phyloP scores from a whole-genome alignment of 129 eudicot genomes.

The Flaveria brownii region DNA sequence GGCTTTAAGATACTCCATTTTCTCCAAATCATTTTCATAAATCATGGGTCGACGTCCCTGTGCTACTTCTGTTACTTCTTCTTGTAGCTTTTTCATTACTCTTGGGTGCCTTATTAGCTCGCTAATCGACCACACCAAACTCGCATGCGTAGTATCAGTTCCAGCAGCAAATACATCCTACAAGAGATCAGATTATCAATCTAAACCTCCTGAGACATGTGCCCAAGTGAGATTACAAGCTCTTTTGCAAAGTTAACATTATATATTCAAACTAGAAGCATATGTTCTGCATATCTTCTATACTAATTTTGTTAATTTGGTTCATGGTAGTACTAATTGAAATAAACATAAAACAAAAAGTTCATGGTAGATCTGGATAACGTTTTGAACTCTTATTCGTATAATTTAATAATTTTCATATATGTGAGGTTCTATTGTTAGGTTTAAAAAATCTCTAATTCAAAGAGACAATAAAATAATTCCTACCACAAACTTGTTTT shows the following conservation, averaged over 20 bases:
- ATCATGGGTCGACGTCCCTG: slow-evolving; percentile 33
- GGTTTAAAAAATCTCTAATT: too few relatives aligned
- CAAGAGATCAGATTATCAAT: neutral
- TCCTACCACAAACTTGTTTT: too few relatives aligned
- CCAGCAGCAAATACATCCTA: slow-evolving; percentile 64
- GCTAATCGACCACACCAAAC: slow-evolving; percentile 56
- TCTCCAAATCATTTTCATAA: slow-evolving; percentile 49
- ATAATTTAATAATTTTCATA: neutral
- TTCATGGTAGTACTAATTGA: neutral
- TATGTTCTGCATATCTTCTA: too few relatives aligned
- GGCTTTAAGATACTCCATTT: slow-evolving; percentile 62
- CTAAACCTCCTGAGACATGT: too few relatives aligned
- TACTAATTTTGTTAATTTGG: neutral
- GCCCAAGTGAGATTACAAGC: too few relatives aligned
- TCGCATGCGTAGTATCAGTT: slow-evolving; percentile 50
- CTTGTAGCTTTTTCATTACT: slow-evolving; percentile 45
- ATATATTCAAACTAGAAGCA: too few relatives aligned
- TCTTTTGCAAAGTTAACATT: too few relatives aligned
- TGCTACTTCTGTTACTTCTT: slow-evolving; percentile 45
- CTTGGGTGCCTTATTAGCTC: slow-evolving; percentile 60
- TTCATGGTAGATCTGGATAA: too few relatives aligned
- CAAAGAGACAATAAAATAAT: too few relatives aligned
- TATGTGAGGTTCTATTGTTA: neutral
- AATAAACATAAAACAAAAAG: too few relatives aligned
- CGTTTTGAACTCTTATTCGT: too few relatives aligned